Evolutionary conservation across 257 asterid genomes (phyloP), one percentile per base, ranked within the genome.

Genomic region (Forsythia suspensa): DNA sequence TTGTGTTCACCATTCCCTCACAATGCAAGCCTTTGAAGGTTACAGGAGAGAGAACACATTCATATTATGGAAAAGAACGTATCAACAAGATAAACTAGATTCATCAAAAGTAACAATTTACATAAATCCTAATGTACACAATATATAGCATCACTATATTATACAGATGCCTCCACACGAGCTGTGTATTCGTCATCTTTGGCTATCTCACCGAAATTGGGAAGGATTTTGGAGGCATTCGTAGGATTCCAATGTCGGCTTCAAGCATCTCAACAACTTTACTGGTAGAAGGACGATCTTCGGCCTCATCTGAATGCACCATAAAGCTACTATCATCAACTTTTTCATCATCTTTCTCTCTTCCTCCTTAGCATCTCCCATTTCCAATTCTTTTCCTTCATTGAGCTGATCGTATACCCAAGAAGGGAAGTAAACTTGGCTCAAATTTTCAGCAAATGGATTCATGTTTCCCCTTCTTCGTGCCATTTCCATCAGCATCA

Each of bases 241-340:
- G 84, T 55, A 86, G 44, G 59, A 24, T 8, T 70, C 82, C 87
- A 51, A 36, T 63, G 40, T 71, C 85, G 52, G 87, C 88, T 85
- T 87, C 80, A 68, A 90, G 92, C 92, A 90, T 88, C 36, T 70
- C 82, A n/a, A 86, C 84, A 41, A 85, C 85, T 80, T 89, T 81
- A 57, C 79, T 85, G 86, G 89, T 87, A 39, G 61, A 65, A 10
- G 91, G 93, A 76, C 91, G 84, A 39, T 87, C 85, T 8, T 66
- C 83, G 5, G 77, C 76, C 63, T 85, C 75, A 83, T 84, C 43
- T 88, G 95, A 78, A 90, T 90, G 82, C 95, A 90, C 89, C 90
- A 88, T 63, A 90, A n/a, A 3, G 75, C 90, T 34, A 78, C 90
- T 20, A 86, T 37, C 8, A 86, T 78, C 91, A 86, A 86, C 80